Evolutionary conservation across 2,329 filamentous ascomycete species (phyloP).

Genomic region (Pseudogymnoascus sp.): DNA sequence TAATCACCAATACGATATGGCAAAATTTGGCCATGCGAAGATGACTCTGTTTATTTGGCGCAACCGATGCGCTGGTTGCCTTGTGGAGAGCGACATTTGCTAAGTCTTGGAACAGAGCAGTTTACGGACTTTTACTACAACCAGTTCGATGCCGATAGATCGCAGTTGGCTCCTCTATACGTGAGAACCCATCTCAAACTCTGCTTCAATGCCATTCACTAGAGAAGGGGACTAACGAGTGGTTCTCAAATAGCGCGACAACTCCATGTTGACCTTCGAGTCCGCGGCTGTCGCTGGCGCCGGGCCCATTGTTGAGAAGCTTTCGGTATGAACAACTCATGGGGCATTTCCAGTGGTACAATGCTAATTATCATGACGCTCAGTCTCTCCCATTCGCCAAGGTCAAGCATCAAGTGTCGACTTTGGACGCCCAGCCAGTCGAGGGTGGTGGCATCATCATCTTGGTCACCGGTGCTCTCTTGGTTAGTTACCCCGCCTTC

Average conservation of each 20-base stretch:
- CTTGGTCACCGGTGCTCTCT: conserved; percentile 75
- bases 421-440: conserved; percentile 76
- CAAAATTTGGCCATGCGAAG: not conserved
- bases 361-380: conserved; percentile 10
- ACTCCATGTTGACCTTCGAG: conserved; percentile 95
- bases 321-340: conserved; percentile 49
- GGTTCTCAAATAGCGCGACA: conserved; percentile 50
- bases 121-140: conserved; percentile 90
- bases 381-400: conserved; percentile 73
- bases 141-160: conserved; percentile 69
- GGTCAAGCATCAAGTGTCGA: conserved; percentile 69
- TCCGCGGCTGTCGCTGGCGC: conserved; percentile 56
- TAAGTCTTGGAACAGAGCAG: conserved; percentile 50
- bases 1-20: conserved; percentile 12
- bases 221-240: not conserved
- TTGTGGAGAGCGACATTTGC: not conserved
- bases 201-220: not conserved
- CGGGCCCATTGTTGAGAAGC: conserved; percentile 66
- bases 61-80: not conserved
- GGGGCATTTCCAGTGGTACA: not conserved
- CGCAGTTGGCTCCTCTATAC: conserved; percentile 62
- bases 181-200: conserved; percentile 45
- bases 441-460: conserved; percentile 65
- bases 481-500: conserved; percentile 49
- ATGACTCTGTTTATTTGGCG: not conserved